phyloP scores from a whole-genome alignment of 306 rosid genomes.

The Nissolia schottii region DNA sequence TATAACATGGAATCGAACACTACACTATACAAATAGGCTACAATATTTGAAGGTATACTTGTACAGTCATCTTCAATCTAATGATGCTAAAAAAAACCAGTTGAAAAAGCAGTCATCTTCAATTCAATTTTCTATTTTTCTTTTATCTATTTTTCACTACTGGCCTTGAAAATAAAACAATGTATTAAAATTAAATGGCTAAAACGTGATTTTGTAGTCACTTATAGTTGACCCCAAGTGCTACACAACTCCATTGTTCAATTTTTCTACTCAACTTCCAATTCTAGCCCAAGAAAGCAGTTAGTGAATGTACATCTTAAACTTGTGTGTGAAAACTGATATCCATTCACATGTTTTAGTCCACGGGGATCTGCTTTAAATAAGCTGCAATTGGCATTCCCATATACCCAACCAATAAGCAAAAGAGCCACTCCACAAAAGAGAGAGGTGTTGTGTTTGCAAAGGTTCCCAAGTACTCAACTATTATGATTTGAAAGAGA shows the following conservation, averaged over 20 bases:
- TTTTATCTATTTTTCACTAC: conserved; percentile 14
- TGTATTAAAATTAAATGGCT: neutral
- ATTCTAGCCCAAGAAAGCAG: conserved; percentile 15
- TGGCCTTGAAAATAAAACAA: conserved; percentile 15
- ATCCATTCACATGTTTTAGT: conserved; percentile 20
- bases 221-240: conserved; percentile 4
- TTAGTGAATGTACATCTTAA: conserved; percentile 27
- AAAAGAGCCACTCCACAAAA: conserved; percentile 60
- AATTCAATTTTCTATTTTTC: neutral
- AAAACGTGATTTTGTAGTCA: neutral
- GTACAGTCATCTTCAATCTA: conserved; percentile 20
- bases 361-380: conserved; percentile 64
- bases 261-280: conserved; percentile 17
- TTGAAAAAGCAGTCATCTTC: too few relatives aligned
- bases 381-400: conserved; percentile 79
- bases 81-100: conserved; percentile 1
- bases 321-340: neutral
- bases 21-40: neutral
- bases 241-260: conserved; percentile 14
- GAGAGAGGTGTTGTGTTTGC: conserved; percentile 84
- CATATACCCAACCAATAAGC: conserved; percentile 55
- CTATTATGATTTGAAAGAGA: conserved; percentile 73
- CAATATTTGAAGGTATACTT: conserved; percentile 6
- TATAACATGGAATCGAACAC: neutral
- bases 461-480: conserved; percentile 79